phyloP scores from a whole-genome alignment of 345 rosid species.

The Barbarea vulgaris region DNA sequence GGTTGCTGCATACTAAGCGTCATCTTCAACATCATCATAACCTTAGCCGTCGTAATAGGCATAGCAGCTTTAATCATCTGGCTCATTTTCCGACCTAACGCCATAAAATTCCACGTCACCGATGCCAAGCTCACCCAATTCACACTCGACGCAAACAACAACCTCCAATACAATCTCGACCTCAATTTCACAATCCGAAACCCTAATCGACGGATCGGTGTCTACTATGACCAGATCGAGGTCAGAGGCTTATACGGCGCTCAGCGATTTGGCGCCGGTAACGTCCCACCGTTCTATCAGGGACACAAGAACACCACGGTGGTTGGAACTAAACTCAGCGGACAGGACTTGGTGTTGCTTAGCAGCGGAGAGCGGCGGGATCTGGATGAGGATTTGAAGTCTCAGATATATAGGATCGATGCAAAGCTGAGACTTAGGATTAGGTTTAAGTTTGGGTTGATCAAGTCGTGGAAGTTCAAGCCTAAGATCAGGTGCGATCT shows the following conservation, averaged over 20 bases:
- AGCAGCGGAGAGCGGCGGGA: slow-evolving; percentile 30
- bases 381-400: slow-evolving; percentile 39
- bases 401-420: slow-evolving; percentile 50
- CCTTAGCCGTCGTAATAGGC: slow-evolving; percentile 46
- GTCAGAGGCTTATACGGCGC: slow-evolving; percentile 49
- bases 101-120: slow-evolving; percentile 54
- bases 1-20: slow-evolving; percentile 64
- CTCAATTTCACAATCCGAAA: slow-evolving; percentile 58
- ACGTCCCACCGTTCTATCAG: slow-evolving; percentile 58
- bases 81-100: slow-evolving; percentile 69
- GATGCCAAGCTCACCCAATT: slow-evolving; percentile 55
- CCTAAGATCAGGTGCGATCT: slow-evolving; percentile 60
- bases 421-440: slow-evolving; percentile 57
- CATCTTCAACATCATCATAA: slow-evolving; percentile 53
- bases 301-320: slow-evolving; percentile 76
- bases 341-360: slow-evolving; percentile 40
- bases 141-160: slow-evolving; percentile 40
- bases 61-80: slow-evolving; percentile 55
- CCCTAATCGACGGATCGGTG: slow-evolving; percentile 63
- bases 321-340: slow-evolving; percentile 44
- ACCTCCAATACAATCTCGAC: slow-evolving; percentile 48
- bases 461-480: slow-evolving; percentile 57
- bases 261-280: slow-evolving; percentile 35
- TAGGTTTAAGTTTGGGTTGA: slow-evolving; percentile 63
- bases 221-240: slow-evolving; percentile 56